Evolutionary conservation across 257 asterid genomes (phyloP), one percentile per base, ranked within the genome.

Genomic region (Agastache rugosa): DNA sequence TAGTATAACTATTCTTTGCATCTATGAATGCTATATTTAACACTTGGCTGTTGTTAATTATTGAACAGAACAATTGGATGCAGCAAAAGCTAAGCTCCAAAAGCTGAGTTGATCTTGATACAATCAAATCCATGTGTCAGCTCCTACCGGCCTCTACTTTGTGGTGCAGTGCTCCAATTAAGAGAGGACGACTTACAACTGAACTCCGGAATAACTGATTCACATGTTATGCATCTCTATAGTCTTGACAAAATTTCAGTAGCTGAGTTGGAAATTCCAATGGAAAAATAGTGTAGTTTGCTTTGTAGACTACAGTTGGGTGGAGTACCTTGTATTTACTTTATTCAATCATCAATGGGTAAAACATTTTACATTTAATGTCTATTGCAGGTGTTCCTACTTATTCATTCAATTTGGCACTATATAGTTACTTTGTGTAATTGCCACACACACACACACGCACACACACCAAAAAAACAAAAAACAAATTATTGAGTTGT

Each of bases 51-150:
- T 37, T 44, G 69, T 67, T 71, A 42, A 67, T 70, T 63, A 7
- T 53, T 73, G 77, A 50, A 71, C 93, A 93, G 98, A 87, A 82
- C 85, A 82, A 85, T 74, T 93, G 84, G 93, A 88, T 51, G 54
- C 73, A 23, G 86, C 84, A 58, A 88, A 85, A 79, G 88, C 85
- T 70, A 90, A 77, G 85, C 72, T 91, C 67, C 90, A 83, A 59
- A 79, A 76, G 78, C 67, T 76, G 82, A 74, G 77, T 77, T 83
- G 80, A 22, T 77, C 81, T 55, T 84, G 83, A 79, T 47, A 42
- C 62, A 45, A 7, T 41, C 27, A 39, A 37, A 50, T n/a, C 63
- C 10, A 1, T 34, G 45, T 29, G 44, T 47, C 44, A 20, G 14
- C 45, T 63, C 27, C 68, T 19, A 19, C 3, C 9, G 1, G 22